These are phyloP conservation scores for Scleromitrula shiraiana DNA, from an alignment of 2,329 filamentous ascomycete genomes.

Conservation along the genomic window DNA sequence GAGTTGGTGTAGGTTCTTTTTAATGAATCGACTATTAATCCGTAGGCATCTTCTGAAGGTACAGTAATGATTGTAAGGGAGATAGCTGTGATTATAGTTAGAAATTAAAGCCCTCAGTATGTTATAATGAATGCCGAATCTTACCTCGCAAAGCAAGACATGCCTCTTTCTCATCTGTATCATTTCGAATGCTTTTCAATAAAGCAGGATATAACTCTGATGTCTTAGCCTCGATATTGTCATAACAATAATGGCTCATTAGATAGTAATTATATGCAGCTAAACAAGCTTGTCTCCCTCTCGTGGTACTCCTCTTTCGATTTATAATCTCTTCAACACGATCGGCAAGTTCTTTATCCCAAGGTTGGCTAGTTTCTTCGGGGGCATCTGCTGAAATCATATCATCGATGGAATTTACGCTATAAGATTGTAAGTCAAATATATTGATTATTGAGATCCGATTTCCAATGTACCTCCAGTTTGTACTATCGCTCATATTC, in stretches of 20 bases:
- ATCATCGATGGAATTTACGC: slow-evolving; percentile 15
- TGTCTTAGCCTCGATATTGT: slow-evolving; percentile 47
- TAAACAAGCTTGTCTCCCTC: slow-evolving; percentile 54
- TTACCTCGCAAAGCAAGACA: slow-evolving; percentile 52
- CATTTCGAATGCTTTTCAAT: slow-evolving; percentile 53
- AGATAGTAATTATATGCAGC: slow-evolving; percentile 50
- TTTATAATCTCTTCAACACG: slow-evolving; percentile 58
- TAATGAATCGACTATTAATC: slow-evolving; percentile 45
- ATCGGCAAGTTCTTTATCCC: slow-evolving; percentile 49
- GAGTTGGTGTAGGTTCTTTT: slow-evolving; percentile 54
- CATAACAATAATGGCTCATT: slow-evolving; percentile 52
- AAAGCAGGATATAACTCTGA: slow-evolving; percentile 52
- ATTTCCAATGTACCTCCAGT: slow-evolving; percentile 49
- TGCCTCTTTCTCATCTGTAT: slow-evolving; percentile 54
- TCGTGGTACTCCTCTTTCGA: slow-evolving; percentile 57
- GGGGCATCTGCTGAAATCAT: slow-evolving; percentile 36
- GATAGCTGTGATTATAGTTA: slow-evolving; percentile 39
- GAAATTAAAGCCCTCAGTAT: not conserved
- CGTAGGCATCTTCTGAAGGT: slow-evolving; percentile 53
- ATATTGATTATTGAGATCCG: too few relatives aligned
- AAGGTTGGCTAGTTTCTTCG: slow-evolving; percentile 39
- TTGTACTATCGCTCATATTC: slow-evolving; percentile 40
- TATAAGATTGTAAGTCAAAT: not conserved
- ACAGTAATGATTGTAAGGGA: slow-evolving; percentile 56
- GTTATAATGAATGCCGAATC: slow-evolving; percentile 3